These are phyloP conservation scores for Calonectria naviculata DNA, from an alignment of 2,329 filamentous ascomycete species.

Conservation along the genomic window DNA sequence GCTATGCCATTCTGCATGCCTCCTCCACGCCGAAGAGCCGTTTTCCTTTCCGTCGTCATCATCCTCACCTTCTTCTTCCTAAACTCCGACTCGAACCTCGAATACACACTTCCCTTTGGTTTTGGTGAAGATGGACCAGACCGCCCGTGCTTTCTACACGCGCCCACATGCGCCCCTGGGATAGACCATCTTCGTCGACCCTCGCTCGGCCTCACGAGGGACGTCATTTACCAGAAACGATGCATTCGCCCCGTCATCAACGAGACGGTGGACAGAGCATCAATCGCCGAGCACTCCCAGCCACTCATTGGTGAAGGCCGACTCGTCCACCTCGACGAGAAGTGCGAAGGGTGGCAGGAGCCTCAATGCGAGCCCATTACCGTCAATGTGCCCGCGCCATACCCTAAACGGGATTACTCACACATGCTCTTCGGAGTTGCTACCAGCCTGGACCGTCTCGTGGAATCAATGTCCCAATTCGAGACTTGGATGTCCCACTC, in stretches of 20 bases:
- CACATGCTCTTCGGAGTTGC: constrained; percentile 69
- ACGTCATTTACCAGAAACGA: constrained; percentile 56
- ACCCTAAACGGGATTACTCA: constrained; percentile 55
- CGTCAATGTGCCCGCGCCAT: constrained; percentile 58
- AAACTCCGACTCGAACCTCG: constrained; percentile 16
- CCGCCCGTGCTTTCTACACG: constrained; percentile 29
- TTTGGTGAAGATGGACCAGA: constrained; percentile 31
- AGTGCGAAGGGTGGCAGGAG: constrained; percentile 37
- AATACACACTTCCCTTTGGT: constrained; percentile 31
- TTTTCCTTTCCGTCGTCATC: constrained; percentile 10
- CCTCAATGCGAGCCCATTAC: constrained; percentile 54
- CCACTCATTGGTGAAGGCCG: constrained; percentile 50
- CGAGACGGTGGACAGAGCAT: constrained; percentile 47
- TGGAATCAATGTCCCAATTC: constrained; percentile 62
- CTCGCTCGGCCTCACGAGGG: constrained; percentile 50
- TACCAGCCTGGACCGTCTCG: constrained; percentile 61
- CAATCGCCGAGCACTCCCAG: constrained; percentile 49
- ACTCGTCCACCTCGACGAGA: constrained; percentile 41
- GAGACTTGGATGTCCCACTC: constrained; percentile 66
- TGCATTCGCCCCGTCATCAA: constrained; percentile 54
- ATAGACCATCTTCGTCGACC: constrained; percentile 44
- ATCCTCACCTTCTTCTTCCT: constrained; percentile 13
- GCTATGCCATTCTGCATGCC: constrained; percentile 15
- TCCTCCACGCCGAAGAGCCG: constrained; percentile 17
- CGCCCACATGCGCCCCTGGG: constrained; percentile 39